Evolutionary conservation across 306 rosid species (phyloP).

Genomic region (Cicer yamashitae): DNA sequence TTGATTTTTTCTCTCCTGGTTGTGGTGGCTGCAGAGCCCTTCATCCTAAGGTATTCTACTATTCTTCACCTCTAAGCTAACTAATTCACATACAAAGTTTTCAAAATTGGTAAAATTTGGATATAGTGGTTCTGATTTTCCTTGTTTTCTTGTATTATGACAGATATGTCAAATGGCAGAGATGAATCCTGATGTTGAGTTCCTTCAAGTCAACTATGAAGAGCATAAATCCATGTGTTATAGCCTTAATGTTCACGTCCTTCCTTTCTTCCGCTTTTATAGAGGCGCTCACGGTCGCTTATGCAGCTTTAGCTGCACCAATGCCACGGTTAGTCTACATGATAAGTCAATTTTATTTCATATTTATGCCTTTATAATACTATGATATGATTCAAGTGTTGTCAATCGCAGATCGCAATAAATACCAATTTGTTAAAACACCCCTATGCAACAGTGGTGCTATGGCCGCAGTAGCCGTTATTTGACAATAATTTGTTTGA

Average conservation of each 20-base stretch:
- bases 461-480: no score
- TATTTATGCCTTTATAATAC: background rate
- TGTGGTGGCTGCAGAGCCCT: slow-evolving; percentile 98
- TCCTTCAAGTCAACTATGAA: slow-evolving; percentile 84
- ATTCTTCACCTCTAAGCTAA: background rate
- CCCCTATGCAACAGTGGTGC: no score
- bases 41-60: slow-evolving; percentile 75
- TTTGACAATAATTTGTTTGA: no score
- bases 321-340: slow-evolving; percentile 77
- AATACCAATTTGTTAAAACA: no score
- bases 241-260: slow-evolving; percentile 88
- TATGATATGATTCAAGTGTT: background rate
- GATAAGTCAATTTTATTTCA: background rate
- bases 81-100: background rate
- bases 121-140: slow-evolving; percentile 19
- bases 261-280: slow-evolving; percentile 91
- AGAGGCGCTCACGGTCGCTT: slow-evolving; percentile 91
- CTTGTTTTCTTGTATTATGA: slow-evolving; percentile 18
- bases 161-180: slow-evolving; percentile 90
- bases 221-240: slow-evolving; percentile 86
- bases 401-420: no score
- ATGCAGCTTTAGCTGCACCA: slow-evolving; percentile 95
- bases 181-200: slow-evolving; percentile 80
- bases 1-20: slow-evolving; percentile 92
- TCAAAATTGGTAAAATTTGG: background rate